Evolutionary conservation across 345 rosid genomes (phyloP).

Genomic region (Hevea brasiliensis): DNA sequence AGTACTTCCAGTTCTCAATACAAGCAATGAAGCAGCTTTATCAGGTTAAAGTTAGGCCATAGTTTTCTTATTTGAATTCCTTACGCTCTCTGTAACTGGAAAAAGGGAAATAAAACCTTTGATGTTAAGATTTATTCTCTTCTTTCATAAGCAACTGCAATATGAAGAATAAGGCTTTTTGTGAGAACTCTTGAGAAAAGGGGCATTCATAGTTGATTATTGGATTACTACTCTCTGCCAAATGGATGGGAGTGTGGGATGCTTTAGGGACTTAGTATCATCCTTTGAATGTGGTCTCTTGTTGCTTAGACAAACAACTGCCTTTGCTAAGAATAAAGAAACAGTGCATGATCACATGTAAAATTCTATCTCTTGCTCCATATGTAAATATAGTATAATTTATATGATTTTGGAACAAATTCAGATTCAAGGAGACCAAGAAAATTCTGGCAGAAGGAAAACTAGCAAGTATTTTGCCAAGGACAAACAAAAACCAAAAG

Average conservation of each 20-base stretch:
- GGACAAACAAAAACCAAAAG: slow-evolving; percentile 61
- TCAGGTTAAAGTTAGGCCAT: too few relatives aligned
- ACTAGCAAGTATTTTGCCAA: slow-evolving; percentile 92
- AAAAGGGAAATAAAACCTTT: too few relatives aligned
- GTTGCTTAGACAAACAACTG: not conserved
- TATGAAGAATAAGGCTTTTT: not conserved
- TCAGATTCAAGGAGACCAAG: slow-evolving; percentile 50
- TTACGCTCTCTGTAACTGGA: too few relatives aligned
- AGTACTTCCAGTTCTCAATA: too few relatives aligned
- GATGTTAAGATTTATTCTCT: not conserved
- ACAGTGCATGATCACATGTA: not conserved
- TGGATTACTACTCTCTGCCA: not conserved
- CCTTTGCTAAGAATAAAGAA: not conserved
- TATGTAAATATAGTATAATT: not conserved
- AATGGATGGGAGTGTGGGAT: not conserved
- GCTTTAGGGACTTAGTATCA: not conserved
- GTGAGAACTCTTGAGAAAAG: not conserved
- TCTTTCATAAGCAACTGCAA: not conserved
- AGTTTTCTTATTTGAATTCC: too few relatives aligned
- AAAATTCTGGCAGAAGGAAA: slow-evolving; percentile 63
- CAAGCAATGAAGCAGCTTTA: too few relatives aligned
- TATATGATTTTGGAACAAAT: not conserved
- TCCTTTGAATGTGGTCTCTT: not conserved
- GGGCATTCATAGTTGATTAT: not conserved
- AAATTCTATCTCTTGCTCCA: not conserved